Percentiles rank a stretch among this genome's conserved stretches.
phyloP scores from a whole-genome alignment of 306 rosid species.

The Quercus aquifolioides region DNA sequence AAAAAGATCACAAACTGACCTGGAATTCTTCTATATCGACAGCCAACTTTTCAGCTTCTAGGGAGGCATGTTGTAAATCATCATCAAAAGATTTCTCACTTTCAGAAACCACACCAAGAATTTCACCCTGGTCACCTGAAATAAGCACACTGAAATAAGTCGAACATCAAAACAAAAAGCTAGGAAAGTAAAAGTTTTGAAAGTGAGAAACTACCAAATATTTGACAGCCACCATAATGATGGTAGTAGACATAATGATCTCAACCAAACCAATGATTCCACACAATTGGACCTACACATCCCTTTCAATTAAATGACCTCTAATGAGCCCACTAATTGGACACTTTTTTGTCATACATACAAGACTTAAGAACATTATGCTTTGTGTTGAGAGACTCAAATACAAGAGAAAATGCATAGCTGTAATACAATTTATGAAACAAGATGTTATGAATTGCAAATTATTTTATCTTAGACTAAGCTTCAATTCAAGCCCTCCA shows the following conservation, averaged over 20 bases:
- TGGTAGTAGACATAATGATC: neutral
- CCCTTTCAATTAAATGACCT: neutral
- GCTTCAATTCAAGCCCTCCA: too few relatives aligned
- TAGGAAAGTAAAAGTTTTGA: neutral
- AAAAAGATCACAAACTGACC: conserved; percentile 32
- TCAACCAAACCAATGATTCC: neutral
- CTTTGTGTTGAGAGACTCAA: too few relatives aligned
- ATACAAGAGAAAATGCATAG: too few relatives aligned
- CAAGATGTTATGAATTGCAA: too few relatives aligned
- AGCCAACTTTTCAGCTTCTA: conserved; percentile 46
- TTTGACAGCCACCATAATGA: neutral
- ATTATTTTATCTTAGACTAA: too few relatives aligned
- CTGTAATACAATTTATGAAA: too few relatives aligned
- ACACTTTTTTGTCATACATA: neutral
- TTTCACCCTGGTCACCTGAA: conserved; percentile 58
- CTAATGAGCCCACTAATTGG: neutral
- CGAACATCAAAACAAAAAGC: conserved; percentile 1
- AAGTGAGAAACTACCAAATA: neutral
- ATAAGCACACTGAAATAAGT: conserved; percentile 25
- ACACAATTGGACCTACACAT: neutral
- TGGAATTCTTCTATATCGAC: conserved; percentile 27
- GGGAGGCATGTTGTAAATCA: conserved; percentile 39
- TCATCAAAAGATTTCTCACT: conserved; percentile 45
- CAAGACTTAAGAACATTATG: neutral
- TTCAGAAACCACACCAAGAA: conserved; percentile 40